Base-by-base conservation (phyloP, 1,284 basidiomycete genomes). In the Moesziomyces sp. region DNA sequence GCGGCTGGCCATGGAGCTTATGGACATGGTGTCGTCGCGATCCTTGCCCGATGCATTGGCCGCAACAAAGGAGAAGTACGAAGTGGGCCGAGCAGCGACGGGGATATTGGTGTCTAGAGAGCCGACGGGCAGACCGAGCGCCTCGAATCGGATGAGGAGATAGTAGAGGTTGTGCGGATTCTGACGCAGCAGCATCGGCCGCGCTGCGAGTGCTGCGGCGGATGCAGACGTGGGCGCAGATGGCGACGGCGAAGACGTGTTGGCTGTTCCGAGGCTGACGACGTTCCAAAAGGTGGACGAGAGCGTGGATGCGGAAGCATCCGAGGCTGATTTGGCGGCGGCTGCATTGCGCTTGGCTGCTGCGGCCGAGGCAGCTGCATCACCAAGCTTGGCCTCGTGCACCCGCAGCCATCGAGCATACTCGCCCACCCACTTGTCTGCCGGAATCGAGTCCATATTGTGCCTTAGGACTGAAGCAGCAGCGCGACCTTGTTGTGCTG, bases 131-230 rank as follows among this genome's bases (percentile, higher is more conserved):
- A 92, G 86, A 16, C 89, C 90, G 38, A 92, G 85, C 3, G 89
- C 92, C 84, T 96, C 93, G 73, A 94, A 88, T 47, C 92, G 91
- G 85, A 94, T 91, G 58, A 96, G 88, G 70, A 93, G 85, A 84
- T 94, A 96, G 87, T 92, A 93, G 13, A 96, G 88, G 77, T 91
- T 92, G 83, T 93, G 92, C 18, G 88, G 89, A 84, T 94, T 92
- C 74, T 92, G 88, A 9, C 88, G 84, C 49, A 94, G 88, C 13
- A 90, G 86, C 58, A 69, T 76, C 4, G 78, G 77, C n/a, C 56
- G 63, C 23, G 52, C 47, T 21, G 52, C 23, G 11, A 35, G 11
- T 16, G 28, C 13, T 18, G 61, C 28, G 19, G 47, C 48, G 24
- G 51, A 18, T n/a, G 50, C 26, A 3, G 54, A 35, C 13, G 8